Percentiles rank a stretch among this genome's conserved stretches.
phyloP scores from a whole-genome alignment of 805 yeast species.

The Middelhovenomyces tepae region DNA sequence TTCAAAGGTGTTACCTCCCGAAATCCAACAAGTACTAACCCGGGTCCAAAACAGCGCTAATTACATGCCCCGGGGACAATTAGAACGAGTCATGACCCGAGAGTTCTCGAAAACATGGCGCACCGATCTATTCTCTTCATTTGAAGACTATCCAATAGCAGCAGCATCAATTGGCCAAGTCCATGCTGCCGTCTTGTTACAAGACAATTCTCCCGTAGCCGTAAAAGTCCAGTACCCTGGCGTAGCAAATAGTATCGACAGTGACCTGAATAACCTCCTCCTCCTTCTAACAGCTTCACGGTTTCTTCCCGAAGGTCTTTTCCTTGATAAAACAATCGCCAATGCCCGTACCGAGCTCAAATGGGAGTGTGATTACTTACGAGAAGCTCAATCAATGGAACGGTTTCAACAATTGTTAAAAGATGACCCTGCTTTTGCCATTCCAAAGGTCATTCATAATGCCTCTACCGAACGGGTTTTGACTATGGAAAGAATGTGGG shows the following conservation, averaged over 20 bases:
- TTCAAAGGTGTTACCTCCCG: constrained; percentile 63
- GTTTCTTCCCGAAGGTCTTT: constrained; percentile 82
- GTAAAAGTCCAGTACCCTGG: constrained; percentile 98
- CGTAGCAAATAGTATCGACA: constrained; percentile 85
- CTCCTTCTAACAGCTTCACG: constrained; percentile 79
- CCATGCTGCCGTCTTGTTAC: constrained; percentile 59
- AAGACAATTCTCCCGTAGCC: constrained; percentile 61
- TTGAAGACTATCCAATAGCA: constrained; percentile 86
- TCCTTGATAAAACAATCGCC: constrained; percentile 82
- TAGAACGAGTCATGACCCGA: constrained; percentile 59
- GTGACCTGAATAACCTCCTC: constrained; percentile 80
- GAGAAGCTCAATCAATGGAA: constrained; percentile 75
- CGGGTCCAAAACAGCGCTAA: constrained; percentile 91
- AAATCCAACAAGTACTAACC: constrained; percentile 68
- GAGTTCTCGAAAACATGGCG: constrained; percentile 83
- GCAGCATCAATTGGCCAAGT: constrained; percentile 98
- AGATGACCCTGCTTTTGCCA: constrained; percentile 57
- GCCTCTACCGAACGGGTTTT: constrained; percentile 74
- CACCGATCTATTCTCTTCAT: constrained; percentile 48
- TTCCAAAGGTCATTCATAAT: constrained; percentile 73
- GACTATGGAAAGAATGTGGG: constrained; percentile 84
- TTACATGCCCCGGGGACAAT: constrained; percentile 91
- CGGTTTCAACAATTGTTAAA: constrained; percentile 55
- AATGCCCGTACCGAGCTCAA: constrained; percentile 88
- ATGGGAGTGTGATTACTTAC: constrained; percentile 94